phyloP scores from a whole-genome alignment of 805 yeast species.

The Pichia paraexigua region DNA sequence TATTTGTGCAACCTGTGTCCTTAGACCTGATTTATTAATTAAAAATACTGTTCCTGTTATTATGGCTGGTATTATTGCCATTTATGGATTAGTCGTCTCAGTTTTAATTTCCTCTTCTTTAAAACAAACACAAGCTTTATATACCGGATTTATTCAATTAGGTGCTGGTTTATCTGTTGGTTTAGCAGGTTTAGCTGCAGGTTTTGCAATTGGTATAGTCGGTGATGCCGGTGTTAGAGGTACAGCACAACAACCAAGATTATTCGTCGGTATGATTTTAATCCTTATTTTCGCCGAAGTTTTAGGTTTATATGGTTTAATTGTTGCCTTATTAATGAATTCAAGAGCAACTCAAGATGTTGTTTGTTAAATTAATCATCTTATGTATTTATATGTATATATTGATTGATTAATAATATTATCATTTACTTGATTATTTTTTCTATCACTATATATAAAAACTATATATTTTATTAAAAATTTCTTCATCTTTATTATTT shows the following conservation, averaged over 20 bases:
- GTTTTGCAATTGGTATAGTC: constrained; percentile 97
- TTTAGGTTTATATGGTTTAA: constrained; percentile 92
- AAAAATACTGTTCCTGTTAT: constrained; percentile 80
- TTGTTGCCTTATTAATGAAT: constrained; percentile 40
- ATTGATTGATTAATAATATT: no score
- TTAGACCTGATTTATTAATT: constrained; percentile 94
- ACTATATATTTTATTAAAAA: constrained; percentile 10
- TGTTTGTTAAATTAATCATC: constrained; percentile 48
- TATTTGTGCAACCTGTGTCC: constrained; percentile 95
- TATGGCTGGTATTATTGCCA: constrained; percentile 95
- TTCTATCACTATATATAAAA: neutral
- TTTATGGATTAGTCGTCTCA: constrained; percentile 93
- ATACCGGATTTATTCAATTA: constrained; percentile 96
- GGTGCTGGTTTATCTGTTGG: constrained; percentile 96
- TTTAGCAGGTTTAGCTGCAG: constrained; percentile 91
- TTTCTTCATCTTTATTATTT: constrained; percentile 15
- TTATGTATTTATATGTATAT: neutral
- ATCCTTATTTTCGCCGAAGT: constrained; percentile 98
- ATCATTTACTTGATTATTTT: neutral
- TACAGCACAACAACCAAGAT: constrained; percentile 93
- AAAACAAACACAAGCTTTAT: constrained; percentile 70
- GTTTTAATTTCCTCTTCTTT: constrained; percentile 90
- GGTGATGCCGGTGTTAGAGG: constrained; percentile 99
- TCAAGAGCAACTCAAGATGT: constrained; percentile 49
- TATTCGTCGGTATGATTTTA: constrained; percentile 95